phyloP scores from a whole-genome alignment of 192 early-diverging fungal genomes.

The Backusella westeae region DNA sequence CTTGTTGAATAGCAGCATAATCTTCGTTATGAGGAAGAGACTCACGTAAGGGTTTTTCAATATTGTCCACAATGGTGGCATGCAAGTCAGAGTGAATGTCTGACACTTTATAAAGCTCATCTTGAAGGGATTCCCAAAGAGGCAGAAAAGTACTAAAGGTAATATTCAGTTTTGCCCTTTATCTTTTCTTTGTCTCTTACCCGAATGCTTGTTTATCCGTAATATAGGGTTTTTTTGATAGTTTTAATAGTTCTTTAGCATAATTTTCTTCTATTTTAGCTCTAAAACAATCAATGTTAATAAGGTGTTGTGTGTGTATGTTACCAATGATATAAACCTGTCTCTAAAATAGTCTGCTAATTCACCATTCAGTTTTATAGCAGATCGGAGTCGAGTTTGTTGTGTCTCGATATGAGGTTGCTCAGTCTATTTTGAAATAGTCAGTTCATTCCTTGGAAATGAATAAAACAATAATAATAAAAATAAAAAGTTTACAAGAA shows the following conservation, averaged over 20 bases:
- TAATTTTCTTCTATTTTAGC: conserved; percentile 50
- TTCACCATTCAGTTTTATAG: conserved; percentile 46
- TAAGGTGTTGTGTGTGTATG: not conserved
- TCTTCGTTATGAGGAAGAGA: conserved; percentile 10
- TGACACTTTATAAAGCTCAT: conserved; percentile 33
- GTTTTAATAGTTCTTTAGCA: conserved; percentile 46
- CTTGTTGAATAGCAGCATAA: conserved; percentile 18
- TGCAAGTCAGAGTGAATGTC: conserved; percentile 35
- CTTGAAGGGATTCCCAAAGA: conserved; percentile 30
- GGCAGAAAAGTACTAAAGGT: conserved; percentile 17
- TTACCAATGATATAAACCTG: conserved; percentile 29
- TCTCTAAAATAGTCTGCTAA: conserved; percentile 56
- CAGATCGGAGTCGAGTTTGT: conserved; percentile 45
- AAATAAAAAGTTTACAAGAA: not conserved
- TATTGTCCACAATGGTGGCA: conserved; percentile 36
- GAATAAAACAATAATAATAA: not conserved
- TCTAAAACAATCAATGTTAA: conserved; percentile 15
- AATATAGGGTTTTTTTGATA: conserved; percentile 44
- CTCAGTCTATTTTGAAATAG: conserved; percentile 28
- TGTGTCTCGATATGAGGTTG: conserved; percentile 48
- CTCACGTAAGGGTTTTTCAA: conserved; percentile 36
- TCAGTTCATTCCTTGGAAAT: not conserved
- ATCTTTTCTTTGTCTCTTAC: conserved; percentile 17
- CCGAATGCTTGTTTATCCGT: conserved; percentile 43
- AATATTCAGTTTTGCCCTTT: not conserved